These are phyloP conservation scores for Vickermania ingenoplastis DNA, from an alignment of 208 protist species.

Conservation along the genomic window DNA sequence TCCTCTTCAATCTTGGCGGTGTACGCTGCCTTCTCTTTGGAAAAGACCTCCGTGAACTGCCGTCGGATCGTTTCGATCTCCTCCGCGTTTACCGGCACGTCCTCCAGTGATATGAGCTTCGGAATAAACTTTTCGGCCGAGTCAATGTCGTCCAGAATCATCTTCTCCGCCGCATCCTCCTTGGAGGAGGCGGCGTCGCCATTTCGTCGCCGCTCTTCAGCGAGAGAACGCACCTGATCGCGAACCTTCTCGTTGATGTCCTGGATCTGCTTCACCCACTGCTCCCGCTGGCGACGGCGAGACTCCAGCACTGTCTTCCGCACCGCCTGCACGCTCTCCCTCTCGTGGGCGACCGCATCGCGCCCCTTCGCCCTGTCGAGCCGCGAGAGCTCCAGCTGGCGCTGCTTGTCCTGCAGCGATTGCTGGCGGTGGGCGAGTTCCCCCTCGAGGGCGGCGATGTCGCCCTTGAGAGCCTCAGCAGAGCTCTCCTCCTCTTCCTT, in stretches of 20 bases:
- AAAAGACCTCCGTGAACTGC: conserved; percentile 83
- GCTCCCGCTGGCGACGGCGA: conserved; percentile 66
- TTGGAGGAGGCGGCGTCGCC: conserved; percentile 48
- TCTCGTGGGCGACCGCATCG: conserved; percentile 72
- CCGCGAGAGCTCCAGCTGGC: conserved; percentile 82
- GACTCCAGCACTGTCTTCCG: conserved; percentile 64
- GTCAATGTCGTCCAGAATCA: conserved; percentile 71
- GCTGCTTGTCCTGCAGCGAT: conserved; percentile 68
- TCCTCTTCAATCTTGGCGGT: conserved; percentile 73
- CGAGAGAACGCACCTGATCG: conserved; percentile 53
- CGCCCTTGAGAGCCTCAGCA: conserved; percentile 55
- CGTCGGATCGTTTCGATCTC: conserved; percentile 80
- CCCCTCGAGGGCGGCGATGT: conserved; percentile 71
- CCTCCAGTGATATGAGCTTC: conserved; percentile 85
- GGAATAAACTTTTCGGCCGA: conserved; percentile 80
- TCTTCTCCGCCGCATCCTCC: conserved; percentile 69
- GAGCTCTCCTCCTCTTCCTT: conserved; percentile 78
- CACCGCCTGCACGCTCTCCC: conserved; percentile 56
- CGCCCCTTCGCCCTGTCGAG: conserved; percentile 78
- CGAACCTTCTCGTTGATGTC: conserved; percentile 84
- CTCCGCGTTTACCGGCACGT: conserved; percentile 66
- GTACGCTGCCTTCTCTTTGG: conserved; percentile 74
- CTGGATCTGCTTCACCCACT: conserved; percentile 87
- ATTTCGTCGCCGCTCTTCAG: conserved; percentile 64
- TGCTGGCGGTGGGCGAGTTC: conserved; percentile 63